phyloP scores from a whole-genome alignment of 805 yeast species.

The Starmerella cellae region DNA sequence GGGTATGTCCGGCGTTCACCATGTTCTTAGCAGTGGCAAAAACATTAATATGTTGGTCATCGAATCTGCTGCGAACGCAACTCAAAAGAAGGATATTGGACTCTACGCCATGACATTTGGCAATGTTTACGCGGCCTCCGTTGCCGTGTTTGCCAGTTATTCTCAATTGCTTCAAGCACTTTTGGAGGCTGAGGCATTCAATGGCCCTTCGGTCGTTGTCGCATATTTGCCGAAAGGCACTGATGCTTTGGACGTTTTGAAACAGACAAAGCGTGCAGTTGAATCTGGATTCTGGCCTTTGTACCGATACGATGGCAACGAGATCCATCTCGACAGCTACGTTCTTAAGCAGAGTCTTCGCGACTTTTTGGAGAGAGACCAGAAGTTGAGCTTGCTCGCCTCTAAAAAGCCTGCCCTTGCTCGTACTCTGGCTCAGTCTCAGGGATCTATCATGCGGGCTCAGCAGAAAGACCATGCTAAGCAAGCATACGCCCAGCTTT shows the following conservation, averaged over 20 bases:
- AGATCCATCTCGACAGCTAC: slow-evolving; percentile 79
- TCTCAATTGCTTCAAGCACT: slow-evolving; percentile 83
- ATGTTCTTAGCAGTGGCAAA: slow-evolving; percentile 57
- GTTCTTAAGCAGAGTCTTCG: slow-evolving; percentile 62
- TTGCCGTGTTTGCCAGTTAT: slow-evolving; percentile 85
- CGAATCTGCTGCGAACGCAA: slow-evolving; percentile 63
- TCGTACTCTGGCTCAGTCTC: slow-evolving; percentile 51
- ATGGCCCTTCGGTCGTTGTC: slow-evolving; percentile 83
- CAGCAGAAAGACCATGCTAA: slow-evolving; percentile 57
- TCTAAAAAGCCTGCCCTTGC: slow-evolving; percentile 60
- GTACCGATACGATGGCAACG: slow-evolving; percentile 54
- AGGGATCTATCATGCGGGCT: slow-evolving; percentile 46
- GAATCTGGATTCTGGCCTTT: slow-evolving; percentile 96
- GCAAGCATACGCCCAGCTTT: slow-evolving; percentile 58
- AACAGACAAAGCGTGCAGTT: slow-evolving; percentile 79
- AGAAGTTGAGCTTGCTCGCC: slow-evolving; percentile 66
- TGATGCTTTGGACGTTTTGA: slow-evolving; percentile 60
- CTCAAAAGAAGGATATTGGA: slow-evolving; percentile 72
- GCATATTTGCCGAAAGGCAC: slow-evolving; percentile 73
- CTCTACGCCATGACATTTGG: slow-evolving; percentile 90
- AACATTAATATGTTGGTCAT: slow-evolving; percentile 75
- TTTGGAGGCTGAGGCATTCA: slow-evolving; percentile 73
- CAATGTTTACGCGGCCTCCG: slow-evolving; percentile 80
- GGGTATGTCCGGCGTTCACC: slow-evolving; percentile 85
- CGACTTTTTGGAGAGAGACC: slow-evolving; percentile 78